Base-by-base conservation (phyloP, 805 yeast genomes). In the Candida gorgasii region DNA sequence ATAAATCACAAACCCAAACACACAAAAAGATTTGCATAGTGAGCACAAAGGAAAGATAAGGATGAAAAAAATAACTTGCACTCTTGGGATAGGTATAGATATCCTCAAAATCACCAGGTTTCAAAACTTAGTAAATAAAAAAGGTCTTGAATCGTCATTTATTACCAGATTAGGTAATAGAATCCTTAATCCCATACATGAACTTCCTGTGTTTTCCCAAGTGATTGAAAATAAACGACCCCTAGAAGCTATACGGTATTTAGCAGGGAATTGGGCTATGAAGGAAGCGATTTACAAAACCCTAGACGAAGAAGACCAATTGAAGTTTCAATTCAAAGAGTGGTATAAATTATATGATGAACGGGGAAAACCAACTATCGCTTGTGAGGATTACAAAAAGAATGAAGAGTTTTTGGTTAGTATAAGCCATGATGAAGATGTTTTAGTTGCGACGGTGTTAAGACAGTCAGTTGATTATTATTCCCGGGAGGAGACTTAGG, bases 281-380 rank as follows among this genome's bases (percentile, higher is more conserved):
- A 86, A 86, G 50, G 95, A 86, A 52, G 90, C 93, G 1, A 54
- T 84, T 7, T 86, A 67, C 58, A 86, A 86, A 58, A 69, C 82
- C 0, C 58, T 86, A 43, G 76, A 72, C 36, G 39, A 51, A 1
- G 47, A 46, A 3, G 77, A 75, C 29, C 93, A 86, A 57, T 38
- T 39, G n/a, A 6, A 6, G 2, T 85, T 84, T 54, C 57, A 54
- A 19, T 84, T 86, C 66, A 72, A 65, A 6, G 58, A 78, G 3
- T 86, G 93, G 89, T 79, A 67, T 53, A 73, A 80, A 32, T 35
- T 32, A 8, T 66, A 70, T 38, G 65, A 62, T 35, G 42, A 30
- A 1, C 40, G 61, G 23, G 78, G 84, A 1, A 62, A 70, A 42
- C 86, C 85, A 0, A 42, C 35, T 2, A 63, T 79, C 5, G 52